Base-by-base conservation (phyloP, 768 basidiomycete species). In the Hypsizygus marmoreus region DNA sequence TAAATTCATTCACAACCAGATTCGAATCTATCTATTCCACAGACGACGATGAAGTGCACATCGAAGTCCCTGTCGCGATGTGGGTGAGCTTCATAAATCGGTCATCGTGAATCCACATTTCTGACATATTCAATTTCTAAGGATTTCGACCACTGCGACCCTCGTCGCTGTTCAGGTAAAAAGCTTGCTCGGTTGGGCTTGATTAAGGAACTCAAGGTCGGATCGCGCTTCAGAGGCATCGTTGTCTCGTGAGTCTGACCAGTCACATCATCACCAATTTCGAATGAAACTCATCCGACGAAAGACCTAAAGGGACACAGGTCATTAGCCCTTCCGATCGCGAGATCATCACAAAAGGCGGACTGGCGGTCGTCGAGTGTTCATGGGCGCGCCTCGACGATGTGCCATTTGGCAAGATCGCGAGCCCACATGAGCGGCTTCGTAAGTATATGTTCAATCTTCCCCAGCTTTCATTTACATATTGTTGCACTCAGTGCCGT, bases 121-220 rank as follows among this genome's bases (percentile, higher is more conserved):
- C 40, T 54, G 7, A 3, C n/a, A n/a, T n/a, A 30, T 8, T 43
- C 40, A 25, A 25, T 19, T n/a, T 20, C n/a, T 45, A 33, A 95
- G 94, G 95, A 99, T 62, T 97, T 99, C 67, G 87, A 90, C 62
- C 97, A 99, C 63, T 99, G 97, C 61, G 95, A 99, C 64, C 95
- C 95, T 0, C 84, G 85, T 30, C 74, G 77, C 2, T 80, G 79
- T 47, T 79, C 77, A 22, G 97, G 97, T 3, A 97, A 97, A 73
- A 95, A 91, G 62, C 81, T 99, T 4, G 75, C 91, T 2, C 74
- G 97, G 7, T 76, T 92, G 13, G 89, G 91, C 2, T 69, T 99
- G 17, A 88, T 97, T 62, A 83, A 79, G 49, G 84, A 91, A 43
- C 81, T 99, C 45, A 75, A 81, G 45, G 79, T 98, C 10, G 95